Percentiles rank a stretch among this genome's conserved stretches.
Evolutionary conservation across 2,329 filamentous ascomycete genomes (phyloP).

Genomic region (Fusarium agapanthi): DNA sequence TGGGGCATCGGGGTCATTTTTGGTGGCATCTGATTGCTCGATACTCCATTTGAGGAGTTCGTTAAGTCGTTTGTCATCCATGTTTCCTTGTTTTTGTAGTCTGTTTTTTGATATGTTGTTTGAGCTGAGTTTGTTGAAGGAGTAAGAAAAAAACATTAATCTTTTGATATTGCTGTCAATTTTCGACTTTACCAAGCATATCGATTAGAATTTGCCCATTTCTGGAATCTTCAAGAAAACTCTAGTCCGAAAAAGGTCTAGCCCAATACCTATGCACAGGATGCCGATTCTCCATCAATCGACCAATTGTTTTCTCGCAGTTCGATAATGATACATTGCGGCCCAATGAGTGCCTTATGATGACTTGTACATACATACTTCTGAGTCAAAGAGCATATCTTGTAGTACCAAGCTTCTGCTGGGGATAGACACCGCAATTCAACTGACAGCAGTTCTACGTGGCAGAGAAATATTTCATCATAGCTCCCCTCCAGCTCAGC

Average conservation of each 20-base stretch:
- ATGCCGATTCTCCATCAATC: constrained; percentile 30
- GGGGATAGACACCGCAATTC: constrained; percentile 5
- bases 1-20: constrained; percentile 44
- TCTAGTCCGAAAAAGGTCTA: constrained; percentile 39
- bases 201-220: constrained; percentile 44
- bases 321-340: constrained; percentile 8
- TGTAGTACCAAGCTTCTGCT: not conserved
- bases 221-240: constrained; percentile 55
- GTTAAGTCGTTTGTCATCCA: constrained; percentile 70
- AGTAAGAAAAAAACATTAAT: constrained; percentile 6
- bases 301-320: not conserved
- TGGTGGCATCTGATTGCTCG: constrained; percentile 54
- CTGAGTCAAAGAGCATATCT: not conserved
- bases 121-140: not conserved
- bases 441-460: constrained; percentile 28
- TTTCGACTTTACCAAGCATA: constrained; percentile 30
- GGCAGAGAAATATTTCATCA: constrained; percentile 42
- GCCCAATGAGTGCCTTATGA: not conserved
- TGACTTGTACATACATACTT: not conserved
- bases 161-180: constrained; percentile 16
- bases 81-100: constrained; percentile 37
- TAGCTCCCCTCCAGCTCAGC: constrained; percentile 39
- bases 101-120: not conserved
- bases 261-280: constrained; percentile 14
- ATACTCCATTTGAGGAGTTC: constrained; percentile 82